Percentiles rank a stretch among this genome's conserved stretches.
These are phyloP conservation scores for Diatrype stigma DNA, from an alignment of 2,329 filamentous ascomycete species.

Conservation along the genomic window DNA sequence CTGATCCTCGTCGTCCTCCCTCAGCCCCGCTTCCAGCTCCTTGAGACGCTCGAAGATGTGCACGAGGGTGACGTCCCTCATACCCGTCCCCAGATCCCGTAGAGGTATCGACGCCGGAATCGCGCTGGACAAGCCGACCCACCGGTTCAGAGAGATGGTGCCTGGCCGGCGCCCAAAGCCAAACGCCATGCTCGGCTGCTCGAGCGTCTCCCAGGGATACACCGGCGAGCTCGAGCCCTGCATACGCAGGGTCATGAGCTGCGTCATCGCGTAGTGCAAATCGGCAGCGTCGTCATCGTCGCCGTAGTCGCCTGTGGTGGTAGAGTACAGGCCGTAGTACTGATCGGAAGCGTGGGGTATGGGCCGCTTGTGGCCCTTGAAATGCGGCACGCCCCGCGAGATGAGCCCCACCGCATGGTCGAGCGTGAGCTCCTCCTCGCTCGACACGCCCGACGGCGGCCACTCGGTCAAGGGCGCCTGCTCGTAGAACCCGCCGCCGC, in stretches of 20 bases:
- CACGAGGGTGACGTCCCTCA: constrained; percentile 57
- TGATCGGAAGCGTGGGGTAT: constrained; percentile 53
- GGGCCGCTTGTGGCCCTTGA: constrained; percentile 49
- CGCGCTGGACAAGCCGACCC: constrained; percentile 56
- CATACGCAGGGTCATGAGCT: constrained; percentile 53
- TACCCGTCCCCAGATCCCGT: constrained; percentile 52
- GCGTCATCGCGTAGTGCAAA: constrained; percentile 51
- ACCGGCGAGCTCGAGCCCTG: constrained; percentile 35
- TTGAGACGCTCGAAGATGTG: constrained; percentile 56
- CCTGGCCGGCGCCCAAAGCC: constrained; percentile 63
- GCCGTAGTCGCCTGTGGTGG: constrained; percentile 40
- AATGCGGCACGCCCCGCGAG: constrained; percentile 51
- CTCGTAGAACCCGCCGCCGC: constrained; percentile 21
- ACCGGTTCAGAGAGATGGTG: constrained; percentile 69
- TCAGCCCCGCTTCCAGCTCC: constrained; percentile 52
- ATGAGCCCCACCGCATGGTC: constrained; percentile 55
- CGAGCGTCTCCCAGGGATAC: constrained; percentile 65
- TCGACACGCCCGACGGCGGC: constrained; percentile 51
- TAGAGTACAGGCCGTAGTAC: constrained; percentile 54
- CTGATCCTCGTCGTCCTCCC: constrained; percentile 43
- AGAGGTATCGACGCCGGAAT: constrained; percentile 53
- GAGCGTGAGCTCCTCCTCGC: constrained; percentile 46
- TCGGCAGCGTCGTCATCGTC: constrained; percentile 40
- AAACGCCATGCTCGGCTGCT: constrained; percentile 69
- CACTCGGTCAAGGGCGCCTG: constrained; percentile 45